These are phyloP conservation scores for Trichosporon faecale DNA, from an alignment of 1,284 basidiomycete species.

Conservation along the genomic window DNA sequence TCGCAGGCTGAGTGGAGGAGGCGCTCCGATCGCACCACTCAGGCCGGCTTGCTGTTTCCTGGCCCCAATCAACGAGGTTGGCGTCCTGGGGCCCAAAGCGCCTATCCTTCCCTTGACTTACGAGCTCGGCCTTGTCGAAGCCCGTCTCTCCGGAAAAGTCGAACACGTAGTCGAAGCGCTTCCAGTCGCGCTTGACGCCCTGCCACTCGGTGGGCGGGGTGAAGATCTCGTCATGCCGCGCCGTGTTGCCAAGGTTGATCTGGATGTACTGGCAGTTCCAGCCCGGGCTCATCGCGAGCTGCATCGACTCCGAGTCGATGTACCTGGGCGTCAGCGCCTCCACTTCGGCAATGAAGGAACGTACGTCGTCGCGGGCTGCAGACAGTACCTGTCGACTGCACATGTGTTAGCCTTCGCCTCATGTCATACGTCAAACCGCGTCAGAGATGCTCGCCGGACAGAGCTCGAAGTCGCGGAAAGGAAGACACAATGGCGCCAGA, in stretches of 20 bases:
- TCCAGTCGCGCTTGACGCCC: slow-evolving; percentile 23
- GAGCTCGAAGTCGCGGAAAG: slow-evolving; percentile 48
- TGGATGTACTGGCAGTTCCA: slow-evolving; percentile 65
- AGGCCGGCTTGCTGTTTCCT: not conserved
- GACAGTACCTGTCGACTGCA: slow-evolving; percentile 75
- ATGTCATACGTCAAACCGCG: slow-evolving; percentile 2
- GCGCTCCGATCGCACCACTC: not conserved
- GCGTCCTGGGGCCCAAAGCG: not conserved
- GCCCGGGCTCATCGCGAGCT: slow-evolving; percentile 56
- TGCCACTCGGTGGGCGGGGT: slow-evolving; percentile 33
- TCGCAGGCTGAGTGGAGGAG: not conserved
- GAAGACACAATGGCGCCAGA: slow-evolving; percentile 52
- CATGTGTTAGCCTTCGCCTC: slow-evolving; percentile 48
- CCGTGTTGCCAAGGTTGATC: slow-evolving; percentile 66
- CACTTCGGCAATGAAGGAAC: slow-evolving; percentile 35
- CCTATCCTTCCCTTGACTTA: slow-evolving; percentile 52
- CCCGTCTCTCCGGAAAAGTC: slow-evolving; percentile 65
- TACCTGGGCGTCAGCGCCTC: slow-evolving; percentile 58
- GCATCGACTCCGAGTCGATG: slow-evolving; percentile 70
- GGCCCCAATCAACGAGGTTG: too few species aligned
- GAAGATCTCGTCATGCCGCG: slow-evolving; percentile 40
- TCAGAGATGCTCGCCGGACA: not conserved
- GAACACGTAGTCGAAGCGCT: slow-evolving; percentile 44
- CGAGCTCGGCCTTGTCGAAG: slow-evolving; percentile 70
- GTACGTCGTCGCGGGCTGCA: slow-evolving; percentile 78